Evolutionary conservation across 31 red algal species (phyloP).

Genomic region (Asparagopsis taxiformis): DNA sequence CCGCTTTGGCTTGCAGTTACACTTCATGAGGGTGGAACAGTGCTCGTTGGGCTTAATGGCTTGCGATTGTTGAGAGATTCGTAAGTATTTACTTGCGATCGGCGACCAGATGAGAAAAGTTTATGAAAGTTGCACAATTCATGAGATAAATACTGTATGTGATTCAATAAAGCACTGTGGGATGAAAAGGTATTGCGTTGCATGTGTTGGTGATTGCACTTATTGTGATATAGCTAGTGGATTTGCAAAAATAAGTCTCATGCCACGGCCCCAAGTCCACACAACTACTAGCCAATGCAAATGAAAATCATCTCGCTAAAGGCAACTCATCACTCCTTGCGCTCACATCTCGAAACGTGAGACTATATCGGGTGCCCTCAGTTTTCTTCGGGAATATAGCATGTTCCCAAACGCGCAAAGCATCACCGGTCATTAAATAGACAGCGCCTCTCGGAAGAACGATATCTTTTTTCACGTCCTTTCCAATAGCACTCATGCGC

Average conservation of each 20-base stretch:
- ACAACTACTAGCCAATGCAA: too few relatives aligned
- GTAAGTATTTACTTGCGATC: background rate
- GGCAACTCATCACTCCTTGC: conserved; percentile 9
- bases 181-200: too few relatives aligned
- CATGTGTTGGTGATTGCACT: too few relatives aligned
- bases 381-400: conserved; percentile 63
- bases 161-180: too few relatives aligned
- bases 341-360: conserved; percentile 42
- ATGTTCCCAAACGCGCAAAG: conserved; percentile 55
- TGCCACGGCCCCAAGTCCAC: too few relatives aligned
- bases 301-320: too few relatives aligned
- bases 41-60: conserved; percentile 86
- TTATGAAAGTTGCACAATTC: background rate
- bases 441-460: conserved; percentile 39
- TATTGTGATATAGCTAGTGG: too few relatives aligned
- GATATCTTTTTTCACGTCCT: conserved; percentile 50
- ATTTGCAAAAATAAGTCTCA: too few relatives aligned
- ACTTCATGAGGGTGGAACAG: conserved; percentile 89
- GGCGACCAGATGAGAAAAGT: background rate
- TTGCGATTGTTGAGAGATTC: conserved; percentile 73
- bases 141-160: too few relatives aligned
- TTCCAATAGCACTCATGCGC: conserved; percentile 14
- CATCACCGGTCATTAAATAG: conserved; percentile 68
- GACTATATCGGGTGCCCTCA: conserved; percentile 33
- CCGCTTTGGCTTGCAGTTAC: conserved; percentile 92